Evolutionary conservation across 2,329 filamentous ascomycete genomes (phyloP), one percentile per base, ranked within the genome.

Genomic region (Claviceps maximensis): DNA sequence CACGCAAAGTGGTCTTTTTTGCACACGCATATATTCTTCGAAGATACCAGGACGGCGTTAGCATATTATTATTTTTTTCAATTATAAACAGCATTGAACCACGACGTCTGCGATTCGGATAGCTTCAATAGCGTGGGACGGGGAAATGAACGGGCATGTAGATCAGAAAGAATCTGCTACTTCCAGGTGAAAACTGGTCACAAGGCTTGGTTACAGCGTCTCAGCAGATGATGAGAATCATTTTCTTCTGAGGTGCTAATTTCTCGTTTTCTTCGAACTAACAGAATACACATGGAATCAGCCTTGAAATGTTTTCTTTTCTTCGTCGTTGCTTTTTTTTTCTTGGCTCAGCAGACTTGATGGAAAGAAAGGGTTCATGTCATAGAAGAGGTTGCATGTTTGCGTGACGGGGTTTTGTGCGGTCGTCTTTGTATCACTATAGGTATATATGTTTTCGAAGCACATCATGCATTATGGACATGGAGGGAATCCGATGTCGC

Each of bases 31-130:
- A 57, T 54, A 51, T 57, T 56, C 19, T 54, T 56, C 67, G 60
- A 61, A 68, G 65, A 68, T 69, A 69, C 65, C 66, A 68, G 65
- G 64, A 65, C 60, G 66, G 65, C 65, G 66, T 68, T 68, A 58
- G 56, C 58, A 31, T 62, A 56, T 60, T 58, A 61, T 61, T 36
- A n/a, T 48, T 58, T n/a, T 40, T 23, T 23, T 25, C 17, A 29
- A 29, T 50, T 25, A 9, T 10, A 23, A 50, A 23, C 25, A 17
- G 41, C 50, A 49, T 52, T 44, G 40, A 40, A 23, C 15, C 36
- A 25, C 17, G 33, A 7, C 13, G 27, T 23, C 17, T 41, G 38
- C 12, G 40, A 41, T 46, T 49, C 41, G 21, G 31, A 15, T 45
- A 6, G 19, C 21, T 15, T 19, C 7, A n/a, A 31, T 17, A 47